Base-by-base conservation (phyloP, 2,329 filamentous ascomycete species). In the Alternaria incomplexa region DNA sequence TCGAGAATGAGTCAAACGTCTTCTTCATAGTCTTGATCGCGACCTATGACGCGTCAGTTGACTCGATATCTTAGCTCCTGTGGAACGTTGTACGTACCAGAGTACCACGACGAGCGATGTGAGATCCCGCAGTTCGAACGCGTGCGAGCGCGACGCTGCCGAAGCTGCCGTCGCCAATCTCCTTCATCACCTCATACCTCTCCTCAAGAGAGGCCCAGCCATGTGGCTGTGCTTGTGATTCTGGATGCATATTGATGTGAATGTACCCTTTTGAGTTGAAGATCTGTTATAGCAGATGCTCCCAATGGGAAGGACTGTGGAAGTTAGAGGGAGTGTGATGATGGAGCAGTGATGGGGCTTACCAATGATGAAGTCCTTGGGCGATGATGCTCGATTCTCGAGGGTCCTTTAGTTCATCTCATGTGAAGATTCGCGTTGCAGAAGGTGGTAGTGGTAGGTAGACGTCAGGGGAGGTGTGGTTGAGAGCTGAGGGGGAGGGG, bases 1-100 rank as follows among this genome's bases (percentile, higher is more conserved):
- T 91, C 15, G 88, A 84, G 77, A 97, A 93, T 2, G 93, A 97
- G 73, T 98, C 94, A 74, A 98, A 99, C 0, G 91, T 94, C 88
- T 99, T 99, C 87, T 99, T 99, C 96, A 99, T 99, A 6, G 96
- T 98, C 83, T 99, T 99, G 83, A 99, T 97, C 46, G 96, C 96
- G 74, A 99, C 92, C 96, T 98, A 63, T 59, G 56, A 68, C 63
- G 63, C 45, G 73, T 73, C 69, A 75, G 72, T 68, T 12, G 50
- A 61, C 28, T 64, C 57, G 63, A 56, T 56, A 43, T 44, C 53
- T 45, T 20, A 28, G 28, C 55, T 15, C 28, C 60, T 52, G 64
- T 43, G 64, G 52, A 36, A 63, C 58, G 57, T 60, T 51, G 85
- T 90, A 86, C 76, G 17, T 89, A 98, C 95, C 85, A 98, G 88